Evolutionary conservation across 371 early-diverging fungal species (phyloP), one percentile per base, ranked within the genome.

Genomic region (Rhizopus sp.): DNA sequence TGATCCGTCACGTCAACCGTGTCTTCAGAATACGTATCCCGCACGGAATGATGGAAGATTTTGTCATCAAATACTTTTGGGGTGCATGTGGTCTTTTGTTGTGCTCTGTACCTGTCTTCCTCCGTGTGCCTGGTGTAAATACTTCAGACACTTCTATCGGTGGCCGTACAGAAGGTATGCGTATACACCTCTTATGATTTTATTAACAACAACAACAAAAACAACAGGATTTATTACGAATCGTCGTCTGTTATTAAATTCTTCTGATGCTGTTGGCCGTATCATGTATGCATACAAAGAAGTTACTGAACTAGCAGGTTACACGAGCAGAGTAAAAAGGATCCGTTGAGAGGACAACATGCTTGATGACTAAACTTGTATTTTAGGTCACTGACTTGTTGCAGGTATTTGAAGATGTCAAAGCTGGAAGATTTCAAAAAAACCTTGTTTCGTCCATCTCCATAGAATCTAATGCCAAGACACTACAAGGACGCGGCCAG

Each of bases 31-130:
- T 89, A 51, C 82, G 91, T 34, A 87, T 92, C 31, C 88, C 85
- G 48, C 92, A 93, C 70, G 90, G 92, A 46, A 93, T 92, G 93
- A 69, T 94, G 63, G 93, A 93, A 55, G 93, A 93, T 59, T 93
- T 93, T 71, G 85, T 95, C 45, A 91, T 93, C 75, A 93, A 93
- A 66, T 93, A 93, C 79, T 90, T 91, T 61, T 97, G 98, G 97
- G 93, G 94, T 50, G 97, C 95, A 6, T 85, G 90, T 55, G 98
- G 98, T 38, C 81, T 97, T 38, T 73, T 94, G 5, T 84, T 95
- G 34, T 92, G 94, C 55, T 85, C 92, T 7, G 90, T 90, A 10
- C 98, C 98, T 1, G 97, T 96, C 17, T 97, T 97, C 72, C 89
- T 91, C 59, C 82, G 80, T 55, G 70, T 86, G 0, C 78, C 80